Evolutionary conservation across 345 rosid genomes (phyloP), one percentile per base, ranked within the genome.

Genomic region (Pugionium dolabratum): DNA sequence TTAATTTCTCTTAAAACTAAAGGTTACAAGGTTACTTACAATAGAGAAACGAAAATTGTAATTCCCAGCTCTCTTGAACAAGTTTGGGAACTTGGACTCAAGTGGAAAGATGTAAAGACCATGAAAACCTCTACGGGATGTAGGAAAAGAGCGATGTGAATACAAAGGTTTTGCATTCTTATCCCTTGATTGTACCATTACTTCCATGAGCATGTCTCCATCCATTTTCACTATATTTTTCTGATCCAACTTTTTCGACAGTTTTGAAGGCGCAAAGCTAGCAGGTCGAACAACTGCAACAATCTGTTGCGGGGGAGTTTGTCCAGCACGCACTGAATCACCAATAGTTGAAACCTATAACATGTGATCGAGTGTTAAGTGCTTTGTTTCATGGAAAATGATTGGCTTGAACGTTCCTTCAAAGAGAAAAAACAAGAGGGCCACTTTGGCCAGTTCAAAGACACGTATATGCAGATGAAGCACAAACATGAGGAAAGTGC

Each of bases 221-320:
- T 42, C 43, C 59, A 64, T 56, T 59, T 82, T 83, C 34, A 79
- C 71, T 39, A 89, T 79, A 46, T 73, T 61, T 73, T 72, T 86
- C 64, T 83, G 91, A 5, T 82, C 83, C 77, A 85, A 74, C 11
- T 36, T 69, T 46, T 64, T 76, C 4, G 70, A 74, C 51, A 51
- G 39, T 54, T 62, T 62, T 9, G 84, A 66, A 54, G 79, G 57
- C 46, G 31, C 2, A 11, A 75, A 81, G 75, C 69, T 75, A 34
- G 56, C 76, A 18, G 93, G 91, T 48, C 88, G 85, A 72, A 86
- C 56, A 76, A 85, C 91, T 5, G 93, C 96, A 45, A 86, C 85
- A 52, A 89, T 77, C 59, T 78, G 76, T 29, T 35, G n/a, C 1
- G 89, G 91, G 31, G 80, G 83, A 51, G 46, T 37, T 47, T 64